Conservation (phyloP, 306 rosid species). For the Glycine latifolia region DNA sequence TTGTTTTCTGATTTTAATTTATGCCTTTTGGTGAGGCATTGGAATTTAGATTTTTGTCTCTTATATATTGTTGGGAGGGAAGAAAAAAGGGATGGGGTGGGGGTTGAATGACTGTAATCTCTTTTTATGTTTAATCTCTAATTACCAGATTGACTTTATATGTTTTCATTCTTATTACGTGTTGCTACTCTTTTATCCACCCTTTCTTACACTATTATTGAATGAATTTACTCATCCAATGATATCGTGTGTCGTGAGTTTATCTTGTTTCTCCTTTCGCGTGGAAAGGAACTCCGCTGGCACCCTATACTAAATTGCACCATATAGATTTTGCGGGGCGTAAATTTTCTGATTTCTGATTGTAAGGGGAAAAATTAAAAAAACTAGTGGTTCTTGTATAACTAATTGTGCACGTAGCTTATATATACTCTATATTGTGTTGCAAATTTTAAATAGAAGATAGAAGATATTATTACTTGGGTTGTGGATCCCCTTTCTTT, state of each 20-base stretch:
- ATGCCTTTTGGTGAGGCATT: neutral
- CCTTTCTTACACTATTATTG: neutral
- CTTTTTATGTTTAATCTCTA: neutral
- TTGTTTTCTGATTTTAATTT: conserved; percentile 3
- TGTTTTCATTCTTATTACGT: neutral
- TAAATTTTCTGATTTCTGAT: conserved; percentile 31
- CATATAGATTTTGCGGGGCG: conserved; percentile 10
- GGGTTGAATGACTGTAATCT: too few relatives aligned
- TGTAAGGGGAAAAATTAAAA: neutral
- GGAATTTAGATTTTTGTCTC: neutral
- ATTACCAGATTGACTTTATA: neutral
- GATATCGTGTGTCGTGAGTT: neutral
- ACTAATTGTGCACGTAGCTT: too few relatives aligned
- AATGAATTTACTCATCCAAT: neutral
- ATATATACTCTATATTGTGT: too few relatives aligned
- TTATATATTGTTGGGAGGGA: too few relatives aligned
- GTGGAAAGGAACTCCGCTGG: conserved; percentile 18
- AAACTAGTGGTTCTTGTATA: neutral
- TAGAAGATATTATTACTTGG: too few relatives aligned
- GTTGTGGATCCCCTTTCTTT: too few relatives aligned
- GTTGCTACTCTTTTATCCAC: neutral
- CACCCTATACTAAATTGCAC: conserved; percentile 1
- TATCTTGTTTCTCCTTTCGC: neutral
- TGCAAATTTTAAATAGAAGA: too few relatives aligned
- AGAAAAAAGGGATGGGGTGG: too few relatives aligned